These are phyloP conservation scores for Stellera chamaejasme DNA, from an alignment of 345 rosid species.

Conservation along the genomic window DNA sequence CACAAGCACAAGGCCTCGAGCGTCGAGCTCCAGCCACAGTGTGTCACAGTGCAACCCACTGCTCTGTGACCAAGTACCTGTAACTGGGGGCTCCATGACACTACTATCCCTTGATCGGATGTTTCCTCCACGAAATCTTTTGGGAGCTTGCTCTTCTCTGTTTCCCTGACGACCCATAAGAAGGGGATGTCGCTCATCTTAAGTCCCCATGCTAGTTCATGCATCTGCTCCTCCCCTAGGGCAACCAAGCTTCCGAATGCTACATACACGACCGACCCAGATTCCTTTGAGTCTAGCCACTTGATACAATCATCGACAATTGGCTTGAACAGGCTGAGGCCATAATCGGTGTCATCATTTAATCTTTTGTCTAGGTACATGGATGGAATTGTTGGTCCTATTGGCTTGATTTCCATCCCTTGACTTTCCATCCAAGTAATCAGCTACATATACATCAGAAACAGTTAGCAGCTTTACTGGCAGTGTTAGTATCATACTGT, in stretches of 20 bases:
- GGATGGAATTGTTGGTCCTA: no score
- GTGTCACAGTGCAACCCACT: constrained; percentile 39
- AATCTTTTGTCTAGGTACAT: no score
- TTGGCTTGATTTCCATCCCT: constrained; percentile 15
- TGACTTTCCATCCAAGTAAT: constrained; percentile 31
- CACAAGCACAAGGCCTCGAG: constrained; percentile 18
- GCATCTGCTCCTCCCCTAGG: constrained; percentile 37
- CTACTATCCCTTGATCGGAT: constrained; percentile 31
- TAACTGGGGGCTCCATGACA: constrained; percentile 45
- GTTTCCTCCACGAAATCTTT: constrained; percentile 18
- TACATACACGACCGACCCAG: constrained; percentile 40
- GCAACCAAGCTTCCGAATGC: constrained; percentile 54
- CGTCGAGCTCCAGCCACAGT: constrained; percentile 47
- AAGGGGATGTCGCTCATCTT: constrained; percentile 22
- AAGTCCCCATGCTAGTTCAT: constrained; percentile 38
- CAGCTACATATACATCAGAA: constrained; percentile 14
- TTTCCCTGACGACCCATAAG: constrained; percentile 56
- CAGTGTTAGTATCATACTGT: no score
- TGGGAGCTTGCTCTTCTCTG: constrained; percentile 37
- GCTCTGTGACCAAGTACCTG: constrained; percentile 39
- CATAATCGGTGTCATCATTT: no score
- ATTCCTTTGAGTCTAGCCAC: constrained; percentile 43
- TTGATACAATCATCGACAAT: constrained; percentile 20
- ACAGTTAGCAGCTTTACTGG: no score
- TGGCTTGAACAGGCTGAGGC: no score